These are phyloP conservation scores for Penicillium nucicola DNA, from an alignment of 495 filamentous ascomycete genomes.

Conservation along the genomic window DNA sequence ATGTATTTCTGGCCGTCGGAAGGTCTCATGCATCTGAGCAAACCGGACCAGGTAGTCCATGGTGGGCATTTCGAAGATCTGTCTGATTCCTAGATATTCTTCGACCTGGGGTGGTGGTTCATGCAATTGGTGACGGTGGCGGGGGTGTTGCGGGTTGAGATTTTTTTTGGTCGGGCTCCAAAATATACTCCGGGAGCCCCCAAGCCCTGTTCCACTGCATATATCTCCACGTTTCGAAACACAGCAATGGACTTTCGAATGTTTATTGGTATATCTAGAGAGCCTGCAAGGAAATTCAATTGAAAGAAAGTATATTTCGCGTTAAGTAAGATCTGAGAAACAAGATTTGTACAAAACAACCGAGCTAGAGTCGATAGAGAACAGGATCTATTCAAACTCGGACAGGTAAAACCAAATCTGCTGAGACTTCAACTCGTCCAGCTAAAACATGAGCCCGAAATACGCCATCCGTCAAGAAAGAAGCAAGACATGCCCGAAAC, in stretches of 20 bases:
- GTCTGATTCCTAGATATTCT: background rate
- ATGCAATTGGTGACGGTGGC: constrained; percentile 5
- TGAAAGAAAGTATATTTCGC: too few species aligned
- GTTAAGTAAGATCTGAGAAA: too few species aligned
- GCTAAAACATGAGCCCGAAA: constrained; percentile 10
- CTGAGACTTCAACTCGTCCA: constrained; percentile 1
- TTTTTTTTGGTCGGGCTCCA: constrained; percentile 8
- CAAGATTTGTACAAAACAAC: background rate
- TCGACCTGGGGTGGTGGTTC: background rate
- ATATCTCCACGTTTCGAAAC: background rate
- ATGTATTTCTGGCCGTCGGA: constrained; percentile 82
- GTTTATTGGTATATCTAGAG: too few species aligned
- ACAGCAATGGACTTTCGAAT: too few species aligned
- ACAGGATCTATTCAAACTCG: background rate
- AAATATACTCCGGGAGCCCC: constrained; percentile 3
- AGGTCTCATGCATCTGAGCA: constrained; percentile 84
- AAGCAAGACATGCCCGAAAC: constrained; percentile 32
- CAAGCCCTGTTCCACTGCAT: background rate
- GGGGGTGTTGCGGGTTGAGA: constrained; percentile 18
- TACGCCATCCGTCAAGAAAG: constrained; percentile 28
- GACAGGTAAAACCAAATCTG: constrained; percentile 9
- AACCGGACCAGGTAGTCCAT: constrained; percentile 90
- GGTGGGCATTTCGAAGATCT: background rate
- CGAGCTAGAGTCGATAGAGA: background rate
- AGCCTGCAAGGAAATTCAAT: too few species aligned